These are phyloP conservation scores for Hyaloscypha bicolor DNA, from an alignment of 495 filamentous ascomycete genomes.

Conservation along the genomic window DNA sequence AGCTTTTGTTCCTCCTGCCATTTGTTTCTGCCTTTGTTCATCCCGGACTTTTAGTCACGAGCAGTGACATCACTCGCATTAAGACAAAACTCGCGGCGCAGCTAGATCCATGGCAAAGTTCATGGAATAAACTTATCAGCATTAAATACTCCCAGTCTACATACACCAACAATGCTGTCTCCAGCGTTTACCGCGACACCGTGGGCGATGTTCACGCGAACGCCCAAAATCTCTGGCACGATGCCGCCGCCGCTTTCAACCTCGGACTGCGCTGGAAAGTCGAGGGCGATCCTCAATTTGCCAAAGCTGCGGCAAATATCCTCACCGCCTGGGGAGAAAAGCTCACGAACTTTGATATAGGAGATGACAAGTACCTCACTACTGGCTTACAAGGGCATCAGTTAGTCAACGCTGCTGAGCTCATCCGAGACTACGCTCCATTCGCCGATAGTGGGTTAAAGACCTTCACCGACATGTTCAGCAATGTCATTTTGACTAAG, in stretches of 20 bases:
- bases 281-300: constrained; percentile 39
- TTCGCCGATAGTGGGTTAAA: constrained; percentile 20
- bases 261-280: constrained; percentile 46
- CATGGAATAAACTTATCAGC: constrained; percentile 37
- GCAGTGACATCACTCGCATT: constrained; percentile 40
- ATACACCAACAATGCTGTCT: constrained; percentile 30
- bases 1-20: constrained; percentile 8
- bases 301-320: constrained; percentile 38
- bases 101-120: constrained; percentile 40
- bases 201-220: constrained; percentile 35
- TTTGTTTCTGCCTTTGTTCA: constrained; percentile 21
- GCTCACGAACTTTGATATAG: constrained; percentile 37
- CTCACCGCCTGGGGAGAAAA: constrained; percentile 44
- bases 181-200: constrained; percentile 40
- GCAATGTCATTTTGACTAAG: constrained; percentile 40
- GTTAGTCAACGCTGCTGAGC: constrained; percentile 47
- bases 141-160: constrained; percentile 33
- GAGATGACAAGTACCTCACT: constrained; percentile 44
- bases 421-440: constrained; percentile 41
- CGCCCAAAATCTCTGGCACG: constrained; percentile 40
- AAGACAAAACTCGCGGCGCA: constrained; percentile 32
- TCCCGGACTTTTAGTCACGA: constrained; percentile 43
- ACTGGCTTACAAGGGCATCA: constrained; percentile 49
- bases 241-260: constrained; percentile 43
- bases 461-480: constrained; percentile 36